These are phyloP conservation scores for Thielaviopsis cerberus DNA, from an alignment of 2,329 filamentous ascomycete genomes.

Conservation along the genomic window DNA sequence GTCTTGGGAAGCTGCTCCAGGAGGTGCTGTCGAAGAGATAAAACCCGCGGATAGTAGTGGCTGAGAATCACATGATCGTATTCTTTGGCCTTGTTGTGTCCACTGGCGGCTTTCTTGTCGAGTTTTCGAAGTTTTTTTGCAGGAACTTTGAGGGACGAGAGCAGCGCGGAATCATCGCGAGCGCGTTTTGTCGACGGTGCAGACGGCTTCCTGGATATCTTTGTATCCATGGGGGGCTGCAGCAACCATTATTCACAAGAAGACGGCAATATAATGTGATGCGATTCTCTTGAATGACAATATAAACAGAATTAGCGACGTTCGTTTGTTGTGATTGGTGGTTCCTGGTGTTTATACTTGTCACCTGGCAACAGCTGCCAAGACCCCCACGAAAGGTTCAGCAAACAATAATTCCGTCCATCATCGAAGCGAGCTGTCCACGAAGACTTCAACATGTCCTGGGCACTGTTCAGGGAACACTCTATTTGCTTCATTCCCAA, in stretches of 20 bases:
- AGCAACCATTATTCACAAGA: not conserved
- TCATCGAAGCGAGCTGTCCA: too few species aligned
- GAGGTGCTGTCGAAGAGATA: slow-evolving; percentile 53
- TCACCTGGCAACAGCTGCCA: not conserved
- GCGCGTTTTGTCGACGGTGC: not conserved
- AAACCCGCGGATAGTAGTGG: slow-evolving; percentile 43
- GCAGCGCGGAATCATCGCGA: not conserved
- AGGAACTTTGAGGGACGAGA: not conserved
- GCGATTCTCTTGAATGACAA: too few species aligned
- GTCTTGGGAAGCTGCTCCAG: slow-evolving; percentile 44
- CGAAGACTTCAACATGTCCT: too few species aligned
- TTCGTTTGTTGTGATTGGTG: not conserved
- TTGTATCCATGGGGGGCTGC: not conserved
- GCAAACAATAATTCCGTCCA: too few species aligned
- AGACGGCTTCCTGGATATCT: not conserved
- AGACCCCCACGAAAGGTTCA: not conserved
- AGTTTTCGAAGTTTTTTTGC: not conserved
- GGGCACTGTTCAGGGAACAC: too few species aligned
- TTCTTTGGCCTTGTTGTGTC: not conserved
- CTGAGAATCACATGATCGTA: slow-evolving; percentile 4
- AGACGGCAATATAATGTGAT: too few species aligned
- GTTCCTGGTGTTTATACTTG: not conserved
- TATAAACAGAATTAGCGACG: too few species aligned
- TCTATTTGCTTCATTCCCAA: too few species aligned
- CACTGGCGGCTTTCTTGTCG: not conserved